Evolutionary conservation across 805 yeast species (phyloP), one percentile per base, ranked within the genome.

Genomic region (Hanseniaspora meyeri): DNA sequence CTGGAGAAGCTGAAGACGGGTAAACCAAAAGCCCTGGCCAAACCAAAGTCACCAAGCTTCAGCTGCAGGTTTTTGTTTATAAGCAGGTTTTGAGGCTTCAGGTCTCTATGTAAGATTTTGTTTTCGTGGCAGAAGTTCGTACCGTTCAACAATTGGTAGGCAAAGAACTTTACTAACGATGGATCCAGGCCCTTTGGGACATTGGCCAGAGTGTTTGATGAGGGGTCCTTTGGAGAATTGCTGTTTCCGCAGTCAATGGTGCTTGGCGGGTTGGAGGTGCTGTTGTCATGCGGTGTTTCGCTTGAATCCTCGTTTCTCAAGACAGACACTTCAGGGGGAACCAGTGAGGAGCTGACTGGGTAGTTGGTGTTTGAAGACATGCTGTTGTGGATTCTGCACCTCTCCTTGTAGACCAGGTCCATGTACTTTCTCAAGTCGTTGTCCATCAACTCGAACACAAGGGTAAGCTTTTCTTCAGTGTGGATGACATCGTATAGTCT

Each of bases 1-100:
- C 93, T 97, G 12, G 98, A 91, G 66, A 91, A 93, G 1, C 96
- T 95, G 65, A 96, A 80, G 59, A 93, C 79, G 0, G 98, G 98
- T 14, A 93, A 96, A 53, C 98, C 98, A 69, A 89, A 93, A 0
- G 97, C 97, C 60, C 98, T 75, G 0, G 98, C 98, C 53, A 93
- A 76, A 37, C 98, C 98, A 67, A 93, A 93, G 72, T 93, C 95
- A 1, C 90, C 93, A 51, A 85, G 74, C 68, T 89, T 89, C 67
- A 93, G 77, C 69, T 87, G 91, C 42, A 98, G 97, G 66, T 90
- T 96, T 68, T 89, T 90, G 71, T 93, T 89, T 64, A 93, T 91
- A 66, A 93, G 78, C 66, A 93, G 75, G 70, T 93, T 93, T 70
- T 93, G 98, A 2, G 98, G 98, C 70, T 93, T 93, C 66, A 93